These are phyloP conservation scores for Pichia pseudocactophila DNA, from an alignment of 805 yeast species.

Conservation along the genomic window DNA sequence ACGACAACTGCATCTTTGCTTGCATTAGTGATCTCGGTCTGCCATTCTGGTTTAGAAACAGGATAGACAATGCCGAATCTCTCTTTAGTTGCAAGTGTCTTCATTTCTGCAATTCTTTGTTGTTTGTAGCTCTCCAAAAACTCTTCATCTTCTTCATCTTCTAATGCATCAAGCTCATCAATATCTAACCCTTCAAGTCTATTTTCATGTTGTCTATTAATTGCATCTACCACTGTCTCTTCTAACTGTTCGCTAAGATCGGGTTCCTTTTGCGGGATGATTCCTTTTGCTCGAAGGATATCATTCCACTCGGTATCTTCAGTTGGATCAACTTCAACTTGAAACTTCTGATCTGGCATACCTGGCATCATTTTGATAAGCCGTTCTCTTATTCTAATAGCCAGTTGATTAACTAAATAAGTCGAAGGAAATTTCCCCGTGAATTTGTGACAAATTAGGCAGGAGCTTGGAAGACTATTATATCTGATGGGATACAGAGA, in stretches of 20 bases:
- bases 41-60: slow-evolving; percentile 81
- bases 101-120: slow-evolving; percentile 69
- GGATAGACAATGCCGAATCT: slow-evolving; percentile 71
- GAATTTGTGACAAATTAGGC: too few species aligned
- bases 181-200: slow-evolving; percentile 68
- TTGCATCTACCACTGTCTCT: slow-evolving; percentile 78
- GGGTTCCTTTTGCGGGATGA: slow-evolving; percentile 85
- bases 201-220: slow-evolving; percentile 70
- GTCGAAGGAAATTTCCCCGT: too few species aligned
- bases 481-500: too few species aligned
- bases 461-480: too few species aligned
- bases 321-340: slow-evolving; percentile 83
- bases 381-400: too few species aligned
- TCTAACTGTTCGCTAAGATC: slow-evolving; percentile 84
- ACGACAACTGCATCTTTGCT: slow-evolving; percentile 59
- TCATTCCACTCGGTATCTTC: slow-evolving; percentile 99
- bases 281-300: slow-evolving; percentile 79
- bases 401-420: too few species aligned
- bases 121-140: slow-evolving; percentile 70
- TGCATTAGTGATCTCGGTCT: slow-evolving; percentile 75
- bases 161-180: slow-evolving; percentile 78
- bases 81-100: slow-evolving; percentile 43
- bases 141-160: slow-evolving; percentile 90
- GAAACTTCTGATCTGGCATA: slow-evolving; percentile 45
- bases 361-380: slow-evolving; percentile 8